Percentiles rank a stretch among this genome's conserved stretches.
Evolutionary conservation across 352 stramenopile genomes (phyloP).

Genomic region (Pythium aquatile): DNA sequence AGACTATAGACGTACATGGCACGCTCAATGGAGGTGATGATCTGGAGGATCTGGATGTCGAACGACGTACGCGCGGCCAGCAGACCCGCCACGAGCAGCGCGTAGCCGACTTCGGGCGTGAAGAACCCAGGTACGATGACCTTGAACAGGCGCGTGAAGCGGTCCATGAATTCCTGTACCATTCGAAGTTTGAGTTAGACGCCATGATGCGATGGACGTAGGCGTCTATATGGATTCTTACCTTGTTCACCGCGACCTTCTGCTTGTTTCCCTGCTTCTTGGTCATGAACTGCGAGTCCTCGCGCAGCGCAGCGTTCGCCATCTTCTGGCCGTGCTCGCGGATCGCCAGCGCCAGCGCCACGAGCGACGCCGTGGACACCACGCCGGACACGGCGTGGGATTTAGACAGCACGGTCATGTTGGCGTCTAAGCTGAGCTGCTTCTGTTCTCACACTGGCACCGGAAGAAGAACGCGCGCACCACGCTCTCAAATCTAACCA

Average conservation of each 20-base stretch:
- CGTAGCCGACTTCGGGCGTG: slow-evolving; percentile 69
- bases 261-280: slow-evolving; percentile 71
- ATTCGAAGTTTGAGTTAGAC: too few species aligned
- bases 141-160: slow-evolving; percentile 69
- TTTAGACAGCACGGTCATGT: slow-evolving; percentile 66
- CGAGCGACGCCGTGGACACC: slow-evolving; percentile 43
- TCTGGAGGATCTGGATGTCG: slow-evolving; percentile 75
- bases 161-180: slow-evolving; percentile 46
- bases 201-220: too few species aligned
- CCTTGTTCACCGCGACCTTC: slow-evolving; percentile 66
- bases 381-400: slow-evolving; percentile 39
- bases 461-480: not conserved
- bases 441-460: slow-evolving; percentile 1
- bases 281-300: slow-evolving; percentile 74
- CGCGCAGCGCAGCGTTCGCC: slow-evolving; percentile 40
- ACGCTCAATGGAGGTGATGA: slow-evolving; percentile 71
- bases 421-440: not conserved
- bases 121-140: slow-evolving; percentile 69
- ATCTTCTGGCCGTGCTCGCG: slow-evolving; percentile 58
- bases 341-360: slow-evolving; percentile 64
- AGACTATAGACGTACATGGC: slow-evolving; percentile 46
- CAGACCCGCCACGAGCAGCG: slow-evolving; percentile 56
- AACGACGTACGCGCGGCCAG: slow-evolving; percentile 72
- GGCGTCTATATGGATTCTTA: slow-evolving; percentile 5
- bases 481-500: not conserved